phyloP scores from a whole-genome alignment of 2,329 filamentous ascomycete species.

The Hirsutella rhossiliensis region DNA sequence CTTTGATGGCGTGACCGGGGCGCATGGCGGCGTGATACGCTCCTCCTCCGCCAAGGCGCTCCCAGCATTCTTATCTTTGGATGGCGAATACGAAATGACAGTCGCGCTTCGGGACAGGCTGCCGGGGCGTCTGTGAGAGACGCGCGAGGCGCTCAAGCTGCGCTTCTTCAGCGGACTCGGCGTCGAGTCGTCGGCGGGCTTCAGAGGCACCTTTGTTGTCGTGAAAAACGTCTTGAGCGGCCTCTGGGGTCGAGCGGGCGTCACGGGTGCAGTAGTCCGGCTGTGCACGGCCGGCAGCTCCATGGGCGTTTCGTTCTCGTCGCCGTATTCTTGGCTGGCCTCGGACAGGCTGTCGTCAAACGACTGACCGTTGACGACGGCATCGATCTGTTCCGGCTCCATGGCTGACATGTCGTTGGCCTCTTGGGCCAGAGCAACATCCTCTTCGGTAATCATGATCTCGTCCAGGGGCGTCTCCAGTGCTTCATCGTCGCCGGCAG shows the following conservation, averaged over 20 bases:
- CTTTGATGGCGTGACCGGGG: conserved; percentile 12
- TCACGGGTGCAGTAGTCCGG: conserved; percentile 28
- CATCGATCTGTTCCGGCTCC: conserved; percentile 28
- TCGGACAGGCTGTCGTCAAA: conserved; percentile 43
- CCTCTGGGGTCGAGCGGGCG: conserved; percentile 38
- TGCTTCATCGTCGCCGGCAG: conserved; percentile 7
- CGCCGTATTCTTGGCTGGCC: conserved; percentile 52
- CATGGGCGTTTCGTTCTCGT: conserved; percentile 50
- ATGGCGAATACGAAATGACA: conserved; percentile 42
- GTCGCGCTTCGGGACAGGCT: conserved; percentile 34
- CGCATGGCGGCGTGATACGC: conserved; percentile 29
- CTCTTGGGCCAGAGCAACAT: conserved; percentile 44
- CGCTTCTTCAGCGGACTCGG: conserved; percentile 35
- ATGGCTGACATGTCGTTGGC: conserved; percentile 48
- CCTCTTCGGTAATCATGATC: conserved; percentile 39
- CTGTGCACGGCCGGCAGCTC: conserved; percentile 36
- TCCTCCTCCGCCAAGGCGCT: not conserved
- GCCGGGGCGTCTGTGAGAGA: conserved; percentile 29
- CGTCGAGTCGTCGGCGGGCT: conserved; percentile 49
- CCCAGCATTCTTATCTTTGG: conserved; percentile 22
- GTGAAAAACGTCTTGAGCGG: conserved; percentile 48
- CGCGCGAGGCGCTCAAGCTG: conserved; percentile 37
- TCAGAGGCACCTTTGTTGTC: conserved; percentile 65
- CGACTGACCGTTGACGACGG: conserved; percentile 16
- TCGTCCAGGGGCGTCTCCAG: conserved; percentile 28